These are phyloP conservation scores for Diaporthe sp. DNA, from an alignment of 2,329 filamentous ascomycete species.

Conservation along the genomic window DNA sequence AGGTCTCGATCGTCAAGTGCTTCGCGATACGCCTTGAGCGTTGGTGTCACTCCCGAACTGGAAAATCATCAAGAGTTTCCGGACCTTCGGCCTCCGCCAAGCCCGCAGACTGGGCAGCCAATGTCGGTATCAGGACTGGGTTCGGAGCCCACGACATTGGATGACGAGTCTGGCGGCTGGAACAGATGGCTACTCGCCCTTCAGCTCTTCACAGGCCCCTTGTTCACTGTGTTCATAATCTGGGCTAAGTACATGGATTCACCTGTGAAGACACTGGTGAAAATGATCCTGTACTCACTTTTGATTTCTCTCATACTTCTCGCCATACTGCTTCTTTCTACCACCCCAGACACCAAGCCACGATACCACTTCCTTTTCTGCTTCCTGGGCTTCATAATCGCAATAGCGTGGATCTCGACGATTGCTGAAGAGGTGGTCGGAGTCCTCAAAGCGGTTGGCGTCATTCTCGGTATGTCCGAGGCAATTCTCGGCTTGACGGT, in stretches of 20 bases:
- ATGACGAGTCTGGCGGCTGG: conserved; percentile 73
- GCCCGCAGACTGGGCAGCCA: conserved; percentile 42
- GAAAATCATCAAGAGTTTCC: conserved; percentile 38
- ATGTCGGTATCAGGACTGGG: conserved; percentile 17
- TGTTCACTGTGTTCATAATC: conserved; percentile 84
- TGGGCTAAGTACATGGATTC: conserved; percentile 77
- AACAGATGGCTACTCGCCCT: conserved; percentile 90
- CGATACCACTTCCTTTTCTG: conserved; percentile 84
- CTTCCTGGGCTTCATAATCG: conserved; percentile 90
- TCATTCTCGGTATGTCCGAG: conserved; percentile 93
- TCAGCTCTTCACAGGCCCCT: conserved; percentile 88
- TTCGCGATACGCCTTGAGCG: conserved; percentile 32
- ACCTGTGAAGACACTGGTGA: conserved; percentile 65
- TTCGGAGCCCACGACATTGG: conserved; percentile 39
- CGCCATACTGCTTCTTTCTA: conserved; percentile 76
- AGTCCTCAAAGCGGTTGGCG: conserved; percentile 91
- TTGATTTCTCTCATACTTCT: conserved; percentile 78
- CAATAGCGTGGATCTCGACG: conserved; percentile 96
- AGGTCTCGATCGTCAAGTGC: conserved; percentile 44
- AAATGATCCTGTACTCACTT: conserved; percentile 74
- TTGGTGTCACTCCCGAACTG: conserved; percentile 19
- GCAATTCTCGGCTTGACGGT: conserved; percentile 95
- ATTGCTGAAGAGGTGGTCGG: conserved; percentile 97
- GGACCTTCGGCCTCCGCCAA: conserved; percentile 13
- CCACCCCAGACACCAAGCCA: conserved; percentile 76